Evolutionary conservation across 305 asterid species (phyloP).

Genomic region (Caryopteris hybrid): DNA sequence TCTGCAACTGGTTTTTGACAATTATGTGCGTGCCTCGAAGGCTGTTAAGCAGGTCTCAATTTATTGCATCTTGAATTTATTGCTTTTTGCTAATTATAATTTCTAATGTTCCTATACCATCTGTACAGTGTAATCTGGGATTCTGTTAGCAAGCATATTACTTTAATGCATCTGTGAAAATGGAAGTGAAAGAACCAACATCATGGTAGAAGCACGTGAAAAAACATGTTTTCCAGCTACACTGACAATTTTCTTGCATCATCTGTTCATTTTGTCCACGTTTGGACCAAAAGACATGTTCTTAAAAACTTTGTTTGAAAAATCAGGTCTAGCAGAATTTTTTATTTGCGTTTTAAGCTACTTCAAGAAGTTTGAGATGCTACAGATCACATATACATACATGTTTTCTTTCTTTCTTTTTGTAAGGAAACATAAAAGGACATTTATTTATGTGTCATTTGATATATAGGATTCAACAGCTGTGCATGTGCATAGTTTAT

Average conservation of each 20-base stretch:
- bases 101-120: background rate
- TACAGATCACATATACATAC: background rate
- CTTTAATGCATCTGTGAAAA: background rate
- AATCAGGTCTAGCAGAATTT: background rate
- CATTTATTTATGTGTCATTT: background rate
- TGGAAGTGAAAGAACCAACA: background rate
- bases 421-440: background rate
- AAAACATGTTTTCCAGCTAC: background rate
- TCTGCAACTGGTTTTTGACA: slow-evolving; percentile 75
- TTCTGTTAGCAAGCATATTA: slow-evolving; percentile 9
- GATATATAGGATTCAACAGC: background rate
- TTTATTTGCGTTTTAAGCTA: slow-evolving; percentile 1
- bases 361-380: background rate
- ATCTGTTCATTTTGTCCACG: background rate
- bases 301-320: background rate
- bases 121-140: background rate
- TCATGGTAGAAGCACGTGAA: slow-evolving; percentile 1
- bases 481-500: background rate
- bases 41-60: slow-evolving; percentile 81
- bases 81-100: background rate
- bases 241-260: slow-evolving; percentile 2
- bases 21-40: slow-evolving; percentile 65
- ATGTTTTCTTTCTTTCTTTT: too few relatives aligned
- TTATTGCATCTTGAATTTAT: slow-evolving; percentile 11
- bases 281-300: background rate